A percentile compares a stretch with the other conserved stretches of the same genome.
Conservation (phyloP, 148 eudicot genomes). For the Rhododendron ovatum region DNA sequence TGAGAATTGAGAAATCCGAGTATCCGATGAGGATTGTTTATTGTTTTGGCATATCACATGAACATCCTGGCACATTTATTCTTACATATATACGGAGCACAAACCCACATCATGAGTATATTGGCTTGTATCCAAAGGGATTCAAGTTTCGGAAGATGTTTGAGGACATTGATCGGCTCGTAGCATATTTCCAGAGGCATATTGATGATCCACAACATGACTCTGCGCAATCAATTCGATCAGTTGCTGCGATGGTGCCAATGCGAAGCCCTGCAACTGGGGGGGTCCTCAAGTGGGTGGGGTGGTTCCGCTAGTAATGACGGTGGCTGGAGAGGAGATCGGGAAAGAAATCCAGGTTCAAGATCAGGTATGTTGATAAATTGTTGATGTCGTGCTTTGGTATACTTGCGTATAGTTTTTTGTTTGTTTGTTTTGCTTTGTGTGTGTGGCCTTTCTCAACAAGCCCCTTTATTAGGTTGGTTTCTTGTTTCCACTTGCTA, state of each 20-base stretch:
- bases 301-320: slow-evolving; percentile 50
- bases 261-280: slow-evolving; percentile 82
- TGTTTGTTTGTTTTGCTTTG: neutral
- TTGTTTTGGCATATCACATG: slow-evolving; percentile 92
- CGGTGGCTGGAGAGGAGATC: slow-evolving; percentile 68
- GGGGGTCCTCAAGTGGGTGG: slow-evolving; percentile 64
- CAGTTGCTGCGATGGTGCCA: slow-evolving; percentile 98
- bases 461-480: neutral
- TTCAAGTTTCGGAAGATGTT: slow-evolving; percentile 90
- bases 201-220: slow-evolving; percentile 80
- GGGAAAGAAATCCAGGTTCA: slow-evolving; percentile 44
- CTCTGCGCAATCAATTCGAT: slow-evolving; percentile 59
- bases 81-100: slow-evolving; percentile 80
- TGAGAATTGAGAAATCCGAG: slow-evolving; percentile 61
- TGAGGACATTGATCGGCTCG: slow-evolving; percentile 77
- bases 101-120: slow-evolving; percentile 91
- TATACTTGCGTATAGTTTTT: neutral
- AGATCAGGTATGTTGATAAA: slow-evolving; percentile 44
- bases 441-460: neutral
- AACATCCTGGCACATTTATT: slow-evolving; percentile 91
- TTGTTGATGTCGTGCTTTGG: neutral
- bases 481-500: neutral
- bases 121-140: slow-evolving; percentile 90
- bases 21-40: slow-evolving; percentile 74
- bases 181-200: slow-evolving; percentile 79